phyloP scores from a whole-genome alignment of 306 rosid species.

The Purshia tridentata region DNA sequence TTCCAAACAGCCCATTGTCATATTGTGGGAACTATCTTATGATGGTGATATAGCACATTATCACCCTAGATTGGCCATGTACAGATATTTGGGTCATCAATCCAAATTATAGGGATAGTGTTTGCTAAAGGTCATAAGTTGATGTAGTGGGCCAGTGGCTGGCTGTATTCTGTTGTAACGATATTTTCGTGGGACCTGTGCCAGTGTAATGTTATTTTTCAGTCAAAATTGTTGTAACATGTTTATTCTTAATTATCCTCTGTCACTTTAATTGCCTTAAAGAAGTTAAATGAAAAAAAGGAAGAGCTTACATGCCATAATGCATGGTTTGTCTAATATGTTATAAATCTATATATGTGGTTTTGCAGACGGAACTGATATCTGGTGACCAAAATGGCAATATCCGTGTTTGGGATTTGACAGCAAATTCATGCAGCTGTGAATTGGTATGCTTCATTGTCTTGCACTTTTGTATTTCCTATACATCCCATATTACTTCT shows the following conservation, averaged over 20 bases:
- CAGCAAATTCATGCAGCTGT: conserved; percentile 98
- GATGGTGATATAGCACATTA: not conserved
- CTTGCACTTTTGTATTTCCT: conserved; percentile 1
- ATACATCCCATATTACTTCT: not conserved
- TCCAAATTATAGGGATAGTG: not conserved
- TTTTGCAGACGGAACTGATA: conserved; percentile 87
- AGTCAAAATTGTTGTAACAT: not conserved
- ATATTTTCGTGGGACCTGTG: not conserved
- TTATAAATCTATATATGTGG: conserved; percentile 16
- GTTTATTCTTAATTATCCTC: conserved; percentile 10
- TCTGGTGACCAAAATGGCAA: conserved; percentile 99
- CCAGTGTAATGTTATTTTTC: not conserved
- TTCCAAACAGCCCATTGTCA: not conserved
- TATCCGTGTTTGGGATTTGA: conserved; percentile 99
- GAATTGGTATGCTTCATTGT: conserved; percentile 67
- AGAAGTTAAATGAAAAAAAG: not conserved
- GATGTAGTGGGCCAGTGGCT: not conserved
- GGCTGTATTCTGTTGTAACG: not conserved
- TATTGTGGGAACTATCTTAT: not conserved
- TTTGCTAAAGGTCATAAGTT: not conserved
- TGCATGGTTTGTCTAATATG: not conserved
- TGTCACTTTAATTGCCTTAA: not conserved
- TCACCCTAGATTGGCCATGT: conserved; percentile 1
- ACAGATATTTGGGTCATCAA: conserved; percentile 5
- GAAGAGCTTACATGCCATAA: not conserved